Evolutionary conservation across 495 filamentous ascomycete species (phyloP).

Genomic region (Aspergillus sparsus): DNA sequence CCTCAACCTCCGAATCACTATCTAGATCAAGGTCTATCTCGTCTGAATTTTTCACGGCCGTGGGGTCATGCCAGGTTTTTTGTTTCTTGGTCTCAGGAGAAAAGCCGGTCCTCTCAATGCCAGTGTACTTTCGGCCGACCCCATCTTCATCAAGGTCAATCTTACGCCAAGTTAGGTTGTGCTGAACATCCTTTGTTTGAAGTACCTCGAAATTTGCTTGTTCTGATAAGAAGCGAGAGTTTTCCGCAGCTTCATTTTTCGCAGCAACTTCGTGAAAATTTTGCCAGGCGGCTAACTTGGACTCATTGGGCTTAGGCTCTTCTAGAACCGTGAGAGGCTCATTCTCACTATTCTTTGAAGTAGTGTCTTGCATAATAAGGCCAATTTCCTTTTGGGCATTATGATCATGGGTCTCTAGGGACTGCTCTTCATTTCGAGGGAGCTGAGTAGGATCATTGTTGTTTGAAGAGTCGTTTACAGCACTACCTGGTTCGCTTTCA

Average conservation of each 20-base stretch:
- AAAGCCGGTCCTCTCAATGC: constrained; percentile 17
- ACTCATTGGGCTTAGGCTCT: constrained; percentile 1
- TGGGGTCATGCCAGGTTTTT: constrained; percentile 22
- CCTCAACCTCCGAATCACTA: constrained; percentile 40
- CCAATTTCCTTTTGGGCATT: not conserved
- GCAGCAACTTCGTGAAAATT: constrained; percentile 34
- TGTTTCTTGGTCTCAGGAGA: constrained; percentile 27
- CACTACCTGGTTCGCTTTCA: not conserved
- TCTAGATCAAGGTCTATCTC: constrained; percentile 59
- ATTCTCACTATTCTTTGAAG: not conserved
- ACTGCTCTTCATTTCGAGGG: not conserved
- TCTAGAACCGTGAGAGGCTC: not conserved
- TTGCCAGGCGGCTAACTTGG: constrained; percentile 36
- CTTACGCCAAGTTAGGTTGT: constrained; percentile 34
- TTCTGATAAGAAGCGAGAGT: constrained; percentile 25
- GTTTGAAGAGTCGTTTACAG: not conserved
- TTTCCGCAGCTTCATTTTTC: constrained; percentile 32
- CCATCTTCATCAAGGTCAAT: constrained; percentile 27
- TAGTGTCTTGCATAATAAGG: not conserved
- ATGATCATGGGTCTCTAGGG: not conserved
- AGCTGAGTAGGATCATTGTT: not conserved
- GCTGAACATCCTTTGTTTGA: constrained; percentile 7
- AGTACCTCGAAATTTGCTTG: constrained; percentile 5
- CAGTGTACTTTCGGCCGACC: constrained; percentile 20
- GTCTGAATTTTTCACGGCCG: constrained; percentile 43